These are phyloP conservation scores for Magnaporthiopsis incrustans DNA, from an alignment of 2,329 filamentous ascomycete genomes.

Conservation along the genomic window DNA sequence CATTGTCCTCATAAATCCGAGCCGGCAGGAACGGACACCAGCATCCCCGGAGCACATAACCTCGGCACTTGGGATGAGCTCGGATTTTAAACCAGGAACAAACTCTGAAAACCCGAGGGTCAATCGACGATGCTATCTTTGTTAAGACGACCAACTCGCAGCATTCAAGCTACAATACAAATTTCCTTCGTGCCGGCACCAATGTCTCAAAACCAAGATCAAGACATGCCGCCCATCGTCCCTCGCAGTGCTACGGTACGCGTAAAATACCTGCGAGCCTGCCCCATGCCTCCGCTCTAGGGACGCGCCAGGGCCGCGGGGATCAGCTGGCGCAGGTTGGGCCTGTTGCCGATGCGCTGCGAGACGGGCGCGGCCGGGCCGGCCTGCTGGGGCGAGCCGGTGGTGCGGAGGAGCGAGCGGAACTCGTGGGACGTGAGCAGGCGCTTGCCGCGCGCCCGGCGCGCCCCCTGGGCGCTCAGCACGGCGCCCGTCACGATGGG, in stretches of 20 bases:
- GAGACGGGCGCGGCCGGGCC: neutral
- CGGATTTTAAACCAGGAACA: too few species aligned
- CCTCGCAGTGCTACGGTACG: too few species aligned
- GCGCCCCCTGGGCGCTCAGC: conserved; percentile 1
- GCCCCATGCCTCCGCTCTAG: neutral
- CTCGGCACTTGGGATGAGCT: too few species aligned
- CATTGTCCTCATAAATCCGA: too few species aligned
- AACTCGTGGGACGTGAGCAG: neutral
- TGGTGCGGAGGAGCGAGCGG: neutral
- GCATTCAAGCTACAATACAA: too few species aligned
- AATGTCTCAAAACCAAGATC: too few species aligned
- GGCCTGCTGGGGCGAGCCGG: neutral
- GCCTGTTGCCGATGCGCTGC: conserved; percentile 2
- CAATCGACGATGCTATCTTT: too few species aligned
- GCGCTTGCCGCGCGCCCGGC: neutral
- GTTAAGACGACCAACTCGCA: too few species aligned
- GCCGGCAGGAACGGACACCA: too few species aligned
- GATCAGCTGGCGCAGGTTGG: conserved; percentile 2
- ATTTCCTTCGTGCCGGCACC: too few species aligned
- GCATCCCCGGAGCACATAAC: too few species aligned
- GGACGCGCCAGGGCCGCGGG: neutral
- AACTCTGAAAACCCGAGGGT: too few species aligned
- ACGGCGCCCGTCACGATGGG: conserved; percentile 1
- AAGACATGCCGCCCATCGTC: neutral
- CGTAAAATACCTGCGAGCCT: neutral